A percentile compares a stretch with the other conserved stretches of the same genome.
phyloP scores from a whole-genome alignment of 768 basidiomycete genomes.

The Russula emetica region DNA sequence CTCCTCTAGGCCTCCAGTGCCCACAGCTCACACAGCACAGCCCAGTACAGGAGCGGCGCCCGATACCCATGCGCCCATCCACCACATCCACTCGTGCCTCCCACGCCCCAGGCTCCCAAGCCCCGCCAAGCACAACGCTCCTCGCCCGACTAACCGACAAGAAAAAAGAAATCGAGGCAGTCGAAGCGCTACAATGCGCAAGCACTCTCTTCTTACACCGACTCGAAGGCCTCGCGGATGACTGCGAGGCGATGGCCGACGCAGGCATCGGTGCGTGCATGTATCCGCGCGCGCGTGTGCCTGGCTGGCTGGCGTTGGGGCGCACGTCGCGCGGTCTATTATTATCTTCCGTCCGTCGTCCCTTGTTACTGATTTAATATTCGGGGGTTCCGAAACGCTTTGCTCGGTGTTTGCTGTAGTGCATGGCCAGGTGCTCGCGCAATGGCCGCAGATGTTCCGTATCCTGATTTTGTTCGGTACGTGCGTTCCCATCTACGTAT shows the following conservation, averaged over 20 bases:
- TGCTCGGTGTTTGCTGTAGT: slow-evolving; percentile 40
- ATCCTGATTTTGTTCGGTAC: slow-evolving; percentile 65
- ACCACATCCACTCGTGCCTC: slow-evolving; percentile 35
- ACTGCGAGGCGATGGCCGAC: slow-evolving; percentile 73
- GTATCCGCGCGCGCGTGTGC: too few relatives aligned
- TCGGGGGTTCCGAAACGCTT: neutral
- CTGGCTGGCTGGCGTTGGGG: too few relatives aligned
- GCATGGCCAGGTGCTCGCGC: slow-evolving; percentile 70
- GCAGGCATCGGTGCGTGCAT: slow-evolving; percentile 57
- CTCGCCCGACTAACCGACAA: slow-evolving; percentile 61
- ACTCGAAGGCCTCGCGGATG: slow-evolving; percentile 62
- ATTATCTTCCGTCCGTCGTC: neutral
- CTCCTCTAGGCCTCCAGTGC: too few relatives aligned
- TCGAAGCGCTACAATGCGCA: slow-evolving; percentile 64
- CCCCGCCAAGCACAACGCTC: slow-evolving; percentile 46
- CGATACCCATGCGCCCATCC: slow-evolving; percentile 11
- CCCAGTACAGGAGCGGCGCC: neutral
- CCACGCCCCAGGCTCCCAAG: slow-evolving; percentile 44
- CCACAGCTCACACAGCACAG: too few relatives aligned
- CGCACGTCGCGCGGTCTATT: too few relatives aligned
- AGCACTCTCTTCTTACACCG: slow-evolving; percentile 61
- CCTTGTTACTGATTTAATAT: neutral
- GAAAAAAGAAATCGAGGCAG: slow-evolving; percentile 77
- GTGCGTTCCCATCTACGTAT: slow-evolving; percentile 28
- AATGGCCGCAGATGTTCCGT: slow-evolving; percentile 82